Evolutionary conservation across 2,329 filamentous ascomycete genomes (phyloP).

Genomic region (Dactylella cylindrospora): DNA sequence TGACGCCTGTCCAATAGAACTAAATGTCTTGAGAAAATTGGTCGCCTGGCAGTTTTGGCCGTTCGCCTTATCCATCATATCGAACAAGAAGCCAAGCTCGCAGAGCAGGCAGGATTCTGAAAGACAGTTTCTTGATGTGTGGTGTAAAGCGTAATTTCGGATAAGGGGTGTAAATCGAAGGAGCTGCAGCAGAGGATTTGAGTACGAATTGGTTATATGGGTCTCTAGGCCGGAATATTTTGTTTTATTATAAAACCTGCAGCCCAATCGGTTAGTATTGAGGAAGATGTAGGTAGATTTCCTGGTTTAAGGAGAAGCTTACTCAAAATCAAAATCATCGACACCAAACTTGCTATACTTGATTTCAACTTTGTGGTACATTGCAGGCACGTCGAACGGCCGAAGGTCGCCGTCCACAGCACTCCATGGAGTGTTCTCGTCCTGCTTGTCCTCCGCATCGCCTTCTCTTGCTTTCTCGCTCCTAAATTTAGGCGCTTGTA

Average conservation of each 20-base stretch:
- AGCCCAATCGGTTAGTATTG: too few relatives aligned
- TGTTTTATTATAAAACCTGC: conserved; percentile 90
- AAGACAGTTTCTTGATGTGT: conserved; percentile 81
- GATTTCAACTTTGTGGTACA: conserved; percentile 94
- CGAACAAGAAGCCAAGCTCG: conserved; percentile 91
- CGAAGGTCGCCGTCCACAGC: conserved; percentile 60
- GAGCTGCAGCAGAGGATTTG: conserved; percentile 86
- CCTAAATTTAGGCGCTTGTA: conserved; percentile 82
- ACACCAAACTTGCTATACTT: conserved; percentile 99
- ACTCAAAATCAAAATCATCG: conserved; percentile 98
- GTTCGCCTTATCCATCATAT: conserved; percentile 95
- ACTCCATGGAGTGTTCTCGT: conserved; percentile 66
- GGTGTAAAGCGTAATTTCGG: conserved; percentile 82
- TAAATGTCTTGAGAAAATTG: conserved; percentile 87
- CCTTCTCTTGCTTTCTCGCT: conserved; percentile 83
- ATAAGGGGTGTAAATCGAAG: conserved; percentile 87
- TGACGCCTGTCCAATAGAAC: conserved; percentile 74
- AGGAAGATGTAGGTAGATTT: background rate
- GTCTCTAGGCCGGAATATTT: conserved; percentile 88
- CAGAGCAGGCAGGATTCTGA: conserved; percentile 84
- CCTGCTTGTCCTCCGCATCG: conserved; percentile 35
- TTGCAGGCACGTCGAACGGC: conserved; percentile 70
- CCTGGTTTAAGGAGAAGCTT: conserved; percentile 51
- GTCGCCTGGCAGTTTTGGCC: conserved; percentile 95
- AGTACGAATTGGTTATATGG: conserved; percentile 95